Base-by-base conservation (phyloP, 768 basidiomycete genomes). In the Paxillus ammoniavirescens region DNA sequence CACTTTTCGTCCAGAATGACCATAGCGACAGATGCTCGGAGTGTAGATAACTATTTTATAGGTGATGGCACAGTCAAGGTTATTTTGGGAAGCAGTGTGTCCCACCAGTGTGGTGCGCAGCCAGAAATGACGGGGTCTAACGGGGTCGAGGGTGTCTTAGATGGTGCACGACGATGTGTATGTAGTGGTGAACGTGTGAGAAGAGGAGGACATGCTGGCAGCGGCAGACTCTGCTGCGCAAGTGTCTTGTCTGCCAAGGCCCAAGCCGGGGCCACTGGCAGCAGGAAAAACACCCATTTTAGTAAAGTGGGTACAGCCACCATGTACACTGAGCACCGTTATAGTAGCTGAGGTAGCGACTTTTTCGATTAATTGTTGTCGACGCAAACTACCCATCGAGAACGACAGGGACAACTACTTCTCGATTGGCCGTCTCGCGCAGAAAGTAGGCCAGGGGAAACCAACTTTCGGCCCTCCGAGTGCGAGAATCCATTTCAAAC, bases 1-100 rank as follows among this genome's bases (percentile, higher is more conserved):
- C 40, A 62, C 66, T 78, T 78, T 56, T 78, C 77, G 65, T 78
- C 77, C 31, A 78, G 54, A 57, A 79, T 63, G 44, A 79, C 74
- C 77, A 79, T 79, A 47, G 46, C 42, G 55, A n/a, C 17, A 17
- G 35, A 7, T 18, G 47, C 46, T 53, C 46, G 26, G 6, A 26
- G 26, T 13, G 33, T 26, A 47, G 41, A 49, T 40, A 42, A 2
- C 18, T 5, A 14, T 23, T 56, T 53, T 55, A 55, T 57, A 49
- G 8, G 15, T 38, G 18, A n/a, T 47, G 28, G 28, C 18, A 30
- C 26, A 26, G 40, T 42, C 28, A 15, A 31, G 30, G 49, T 30
- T 49, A 38, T 47, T 55, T 52, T 42, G 52, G 36, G 50, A 51
- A 49, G 45, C 44, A 51, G 44, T 51, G 26, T 17, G 6, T 49